phyloP scores from a whole-genome alignment of 1,139 yeast species.

The Pichia sp. region DNA sequence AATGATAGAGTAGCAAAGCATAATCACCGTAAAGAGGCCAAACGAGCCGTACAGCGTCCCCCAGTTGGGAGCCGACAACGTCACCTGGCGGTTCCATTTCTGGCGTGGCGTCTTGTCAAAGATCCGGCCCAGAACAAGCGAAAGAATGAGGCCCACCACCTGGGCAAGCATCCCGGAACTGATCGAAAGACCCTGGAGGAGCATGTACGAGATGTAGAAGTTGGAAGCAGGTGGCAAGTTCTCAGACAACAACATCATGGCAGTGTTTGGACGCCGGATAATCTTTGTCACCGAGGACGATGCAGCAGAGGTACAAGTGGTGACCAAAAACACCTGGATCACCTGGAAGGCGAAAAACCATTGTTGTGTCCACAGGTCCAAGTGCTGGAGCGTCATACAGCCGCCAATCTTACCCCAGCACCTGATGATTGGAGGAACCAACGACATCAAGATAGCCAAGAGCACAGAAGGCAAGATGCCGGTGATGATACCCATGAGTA shows the following conservation, averaged over 20 bases:
- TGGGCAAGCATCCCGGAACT: constrained; percentile 81
- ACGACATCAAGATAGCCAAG: constrained; percentile 75
- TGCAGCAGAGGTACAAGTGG: constrained; percentile 70
- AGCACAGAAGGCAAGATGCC: constrained; percentile 82
- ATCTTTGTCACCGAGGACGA: constrained; percentile 68
- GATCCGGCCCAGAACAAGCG: constrained; percentile 60
- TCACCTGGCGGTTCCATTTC: constrained; percentile 70
- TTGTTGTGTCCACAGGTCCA: constrained; percentile 71
- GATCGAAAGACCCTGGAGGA: constrained; percentile 78
- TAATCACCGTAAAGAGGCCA: constrained; percentile 76
- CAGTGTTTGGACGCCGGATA: constrained; percentile 57
- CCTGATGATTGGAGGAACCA: constrained; percentile 69
- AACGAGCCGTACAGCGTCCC: constrained; percentile 86
- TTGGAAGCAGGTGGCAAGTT: constrained; percentile 88
- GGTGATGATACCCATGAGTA: constrained; percentile 74
- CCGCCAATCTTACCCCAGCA: constrained; percentile 66
- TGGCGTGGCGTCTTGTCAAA: constrained; percentile 83
- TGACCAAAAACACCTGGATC: constrained; percentile 64
- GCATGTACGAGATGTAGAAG: constrained; percentile 68
- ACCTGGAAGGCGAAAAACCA: constrained; percentile 71
- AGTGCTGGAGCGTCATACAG: constrained; percentile 54
- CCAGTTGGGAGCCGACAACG: constrained; percentile 66
- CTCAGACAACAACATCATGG: constrained; percentile 64
- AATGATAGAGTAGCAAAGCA: constrained; percentile 74
- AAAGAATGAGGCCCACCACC: constrained; percentile 65